Evolutionary conservation across 495 filamentous ascomycete genomes (phyloP).

Genomic region (Aspergillus coremiiformis): DNA sequence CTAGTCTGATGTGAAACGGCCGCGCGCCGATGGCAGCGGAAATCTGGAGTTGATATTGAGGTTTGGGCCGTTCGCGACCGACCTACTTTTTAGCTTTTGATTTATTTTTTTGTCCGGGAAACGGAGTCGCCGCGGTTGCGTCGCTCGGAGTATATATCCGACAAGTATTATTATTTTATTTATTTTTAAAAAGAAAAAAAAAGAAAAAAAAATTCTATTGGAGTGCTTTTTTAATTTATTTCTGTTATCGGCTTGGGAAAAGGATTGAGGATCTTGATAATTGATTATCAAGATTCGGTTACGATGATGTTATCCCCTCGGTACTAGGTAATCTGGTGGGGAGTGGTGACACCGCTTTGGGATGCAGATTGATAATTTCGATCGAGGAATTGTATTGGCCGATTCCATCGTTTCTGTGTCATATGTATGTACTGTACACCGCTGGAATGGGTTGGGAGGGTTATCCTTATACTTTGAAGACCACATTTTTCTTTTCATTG

Average conservation of each 20-base stretch:
- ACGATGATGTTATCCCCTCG: background rate
- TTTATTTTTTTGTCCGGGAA: no score
- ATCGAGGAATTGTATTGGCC: background rate
- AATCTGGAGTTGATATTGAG: background rate
- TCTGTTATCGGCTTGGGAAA: no score
- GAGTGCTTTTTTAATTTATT: no score
- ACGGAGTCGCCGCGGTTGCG: no score
- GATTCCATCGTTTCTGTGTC: no score
- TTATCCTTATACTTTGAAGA: no score
- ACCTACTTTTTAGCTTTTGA: background rate
- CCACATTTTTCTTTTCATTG: background rate
- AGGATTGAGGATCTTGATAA: no score
- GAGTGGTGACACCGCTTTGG: background rate
- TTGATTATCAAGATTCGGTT: background rate
- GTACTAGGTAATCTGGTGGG: no score
- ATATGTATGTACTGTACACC: background rate
- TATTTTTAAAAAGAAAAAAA: background rate
- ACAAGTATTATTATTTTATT: background rate
- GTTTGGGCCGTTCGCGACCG: background rate
- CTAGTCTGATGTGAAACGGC: conserved; percentile 17
- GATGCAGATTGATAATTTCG: background rate
- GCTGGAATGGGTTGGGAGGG: background rate
- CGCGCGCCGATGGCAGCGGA: conserved; percentile 4
- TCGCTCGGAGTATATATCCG: no score
- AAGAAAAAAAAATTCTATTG: no score